Base-by-base conservation (phyloP, 768 basidiomycete genomes). In the Leucocoprinus leucothites region DNA sequence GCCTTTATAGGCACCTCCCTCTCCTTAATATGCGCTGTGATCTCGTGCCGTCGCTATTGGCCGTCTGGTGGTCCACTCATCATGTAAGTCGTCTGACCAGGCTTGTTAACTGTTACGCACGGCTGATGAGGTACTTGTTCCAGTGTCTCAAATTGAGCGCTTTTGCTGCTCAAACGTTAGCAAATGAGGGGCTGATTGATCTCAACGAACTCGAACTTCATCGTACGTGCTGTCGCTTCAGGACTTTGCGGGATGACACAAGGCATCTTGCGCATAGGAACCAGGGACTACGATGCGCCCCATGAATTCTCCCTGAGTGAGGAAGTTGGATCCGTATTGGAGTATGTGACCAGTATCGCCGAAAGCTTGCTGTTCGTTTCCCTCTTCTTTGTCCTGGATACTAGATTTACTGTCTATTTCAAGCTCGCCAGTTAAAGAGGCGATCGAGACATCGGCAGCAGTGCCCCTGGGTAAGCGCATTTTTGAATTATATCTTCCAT, bases 1-100 rank as follows among this genome's bases (percentile, higher is more conserved):
- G 77, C 35, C 84, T 85, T 62, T 82, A 86, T 63, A 69, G 68
- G 41, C 84, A 85, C 63, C 67, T 86, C 16, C 84, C 84, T 0
- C 63, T 86, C 42, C 61, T 81, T 26, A 82, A 82, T 59, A 85
- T 86, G 84, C 69, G 81, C 61, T 87, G 84, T 59, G 82, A 85
- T 62, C 61, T 86, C 47, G 79, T 80, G 48, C 74, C 81, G 0
- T 67, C 70, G 0, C 69, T 71, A 31, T 58, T 82, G 11, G 84
- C 82, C 0, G 71, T 80, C 3, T 87, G 84, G 84, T 86, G 81
- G 79, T 81, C 75, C 2, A 70, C 71, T 8, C 70, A 77, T 61
- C 70, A 79, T 61, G 80, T 77, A 58, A 5, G 69, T 65, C 16
- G 19, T 49, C 21, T 16, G 26, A 25, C n/a, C n/a, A 4, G 24